Evolutionary conservation across 2,329 filamentous ascomycete species (phyloP), one percentile per base, ranked within the genome.

Genomic region (Purpureocillium takamizusanense): DNA sequence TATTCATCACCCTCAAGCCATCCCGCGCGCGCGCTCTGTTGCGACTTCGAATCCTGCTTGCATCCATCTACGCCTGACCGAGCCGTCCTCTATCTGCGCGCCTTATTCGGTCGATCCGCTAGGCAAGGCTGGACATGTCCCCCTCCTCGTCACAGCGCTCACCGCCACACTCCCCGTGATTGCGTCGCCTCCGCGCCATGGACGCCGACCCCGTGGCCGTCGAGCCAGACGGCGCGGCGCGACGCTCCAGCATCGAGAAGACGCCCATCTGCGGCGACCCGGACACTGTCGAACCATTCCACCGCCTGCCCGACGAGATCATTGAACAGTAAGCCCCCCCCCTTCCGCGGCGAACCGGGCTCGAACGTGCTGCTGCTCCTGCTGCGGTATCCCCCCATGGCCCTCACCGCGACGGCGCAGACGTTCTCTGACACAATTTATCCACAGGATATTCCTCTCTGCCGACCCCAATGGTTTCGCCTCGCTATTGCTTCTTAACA

Each of bases 401-500:
- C 32, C 17, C 14, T 3, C 7, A 39, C 29, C 17, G 42, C 31
- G 14, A 35, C 4, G 4, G 32, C 28, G 31, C 25, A 25, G 7
- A 37, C 23, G 12, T 16, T 3, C 33, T 33, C 25, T 37, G 21
- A 17, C 13, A 6, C 9, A 7, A 14, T 4, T 30, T 8, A 33
- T 12, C 21, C 36, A 16, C 48, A 83, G 79, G 50, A 81, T 83
- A 48, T 67, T 83, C 29, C 66, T 68, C 47, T 63, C 68, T 29
- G 68, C 75, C 46, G 76, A 78, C 45, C 70, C 80, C 34, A 72
- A 76, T 56, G 72, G 70, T 42, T 84, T 83, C 57, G 79, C 80
- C 33, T 83, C 80, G 29, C 70, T 84, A 44, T 61, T 78, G 33
- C 61, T 83, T 37, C 62, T 84, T 46, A 83, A 81, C 62, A 63